Evolutionary conservation across 495 filamentous ascomycete species (phyloP).

Genomic region (Penicillium longicatenatum): DNA sequence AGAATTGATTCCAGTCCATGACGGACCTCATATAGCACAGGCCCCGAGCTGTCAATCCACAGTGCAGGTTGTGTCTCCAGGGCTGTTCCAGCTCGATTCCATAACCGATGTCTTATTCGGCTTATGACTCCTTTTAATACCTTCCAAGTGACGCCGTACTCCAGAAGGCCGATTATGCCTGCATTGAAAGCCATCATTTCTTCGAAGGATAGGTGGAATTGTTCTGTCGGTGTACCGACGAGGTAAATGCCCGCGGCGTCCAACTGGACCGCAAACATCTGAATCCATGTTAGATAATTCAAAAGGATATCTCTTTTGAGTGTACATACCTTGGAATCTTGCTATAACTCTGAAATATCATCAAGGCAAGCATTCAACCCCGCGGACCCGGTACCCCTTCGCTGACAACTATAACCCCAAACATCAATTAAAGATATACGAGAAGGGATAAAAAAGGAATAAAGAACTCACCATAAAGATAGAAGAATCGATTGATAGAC

Average conservation of each 20-base stretch:
- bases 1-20: constrained; percentile 19
- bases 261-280: constrained; percentile 29
- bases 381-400: neutral
- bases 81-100: constrained; percentile 9
- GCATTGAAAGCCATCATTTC: constrained; percentile 22
- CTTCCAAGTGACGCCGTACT: constrained; percentile 24
- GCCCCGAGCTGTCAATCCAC: constrained; percentile 28
- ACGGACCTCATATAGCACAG: constrained; percentile 21
- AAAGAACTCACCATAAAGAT: neutral
- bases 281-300: neutral
- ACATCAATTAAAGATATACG: neutral
- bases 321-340: neutral
- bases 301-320: neutral
- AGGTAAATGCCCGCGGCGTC: constrained; percentile 26
- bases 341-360: neutral
- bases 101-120: constrained; percentile 19
- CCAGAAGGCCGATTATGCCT: constrained; percentile 26
- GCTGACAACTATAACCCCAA: neutral
- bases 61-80: constrained; percentile 12
- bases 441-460: too few species aligned
- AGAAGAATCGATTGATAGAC: neutral
- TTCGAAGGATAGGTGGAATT: constrained; percentile 29
- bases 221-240: constrained; percentile 22
- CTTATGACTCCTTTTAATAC: constrained; percentile 12
- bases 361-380: neutral